Conservation (phyloP, 1,284 basidiomycete genomes). For the Malassezia equina region DNA sequence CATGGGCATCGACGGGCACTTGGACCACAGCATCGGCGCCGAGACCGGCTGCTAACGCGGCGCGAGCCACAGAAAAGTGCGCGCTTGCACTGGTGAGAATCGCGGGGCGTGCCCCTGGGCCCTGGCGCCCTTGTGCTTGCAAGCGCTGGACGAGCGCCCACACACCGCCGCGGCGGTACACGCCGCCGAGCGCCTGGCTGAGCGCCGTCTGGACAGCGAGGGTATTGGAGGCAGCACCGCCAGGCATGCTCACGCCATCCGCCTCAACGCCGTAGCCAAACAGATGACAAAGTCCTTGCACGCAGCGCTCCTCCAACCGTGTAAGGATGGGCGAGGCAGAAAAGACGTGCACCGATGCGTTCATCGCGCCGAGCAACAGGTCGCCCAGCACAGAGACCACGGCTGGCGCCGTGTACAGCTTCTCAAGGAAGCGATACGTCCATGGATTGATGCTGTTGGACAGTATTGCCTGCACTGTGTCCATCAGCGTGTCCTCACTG, state of each 20-base stretch:
- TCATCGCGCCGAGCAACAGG: slow-evolving; percentile 47
- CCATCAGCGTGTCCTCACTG: slow-evolving; percentile 15
- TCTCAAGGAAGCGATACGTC: slow-evolving; percentile 42
- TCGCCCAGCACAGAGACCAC: slow-evolving; percentile 49
- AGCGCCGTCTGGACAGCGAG: slow-evolving; percentile 49
- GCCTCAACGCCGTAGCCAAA: slow-evolving; percentile 27
- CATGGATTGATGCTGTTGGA: slow-evolving; percentile 40
- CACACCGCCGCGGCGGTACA: slow-evolving; percentile 41
- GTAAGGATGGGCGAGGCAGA: slow-evolving; percentile 49
- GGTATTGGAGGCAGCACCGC: slow-evolving; percentile 49
- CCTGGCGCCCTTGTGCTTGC: slow-evolving; percentile 15
- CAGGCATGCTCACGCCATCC: slow-evolving; percentile 46
- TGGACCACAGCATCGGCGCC: slow-evolving; percentile 45
- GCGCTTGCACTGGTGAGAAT: slow-evolving; percentile 48
- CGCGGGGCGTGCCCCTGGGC: slow-evolving; percentile 28
- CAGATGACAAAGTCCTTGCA: slow-evolving; percentile 25
- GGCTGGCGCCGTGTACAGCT: slow-evolving; percentile 49
- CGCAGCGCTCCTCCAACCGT: slow-evolving; percentile 38
- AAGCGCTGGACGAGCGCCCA: slow-evolving; percentile 22
- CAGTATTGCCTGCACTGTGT: slow-evolving; percentile 23
- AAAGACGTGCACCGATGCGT: slow-evolving; percentile 50
- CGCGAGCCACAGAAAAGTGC: slow-evolving; percentile 49
- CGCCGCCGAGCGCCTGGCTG: slow-evolving; percentile 44
- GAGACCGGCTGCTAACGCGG: slow-evolving; percentile 49
- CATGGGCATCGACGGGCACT: slow-evolving; percentile 40